Base-by-base conservation (phyloP, 2,329 filamentous ascomycete species). In the Fulvia fulva region DNA sequence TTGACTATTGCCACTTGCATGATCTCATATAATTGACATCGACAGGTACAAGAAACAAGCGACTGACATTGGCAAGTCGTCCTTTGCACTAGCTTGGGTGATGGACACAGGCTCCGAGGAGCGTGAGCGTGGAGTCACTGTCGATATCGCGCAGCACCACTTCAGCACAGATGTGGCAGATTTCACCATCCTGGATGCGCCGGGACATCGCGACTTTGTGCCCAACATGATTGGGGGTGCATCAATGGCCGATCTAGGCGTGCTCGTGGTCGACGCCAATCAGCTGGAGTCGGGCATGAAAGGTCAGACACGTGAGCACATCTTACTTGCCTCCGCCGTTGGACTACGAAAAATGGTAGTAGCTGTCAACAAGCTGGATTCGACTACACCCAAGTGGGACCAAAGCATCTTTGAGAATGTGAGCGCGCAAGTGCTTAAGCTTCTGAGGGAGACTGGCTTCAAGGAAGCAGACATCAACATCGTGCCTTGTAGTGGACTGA, bases 151-250 rank as follows among this genome's bases (percentile, higher is more conserved):
- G 8, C 96, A 89, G 19, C 96, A 96, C 71, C 87, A 91, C 63
- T 99, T 99, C 70, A 90, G 95, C 71, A 99, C 95, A 0, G 86
- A 90, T 1, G 88, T 83, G 53, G 94, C 91, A 0, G 83, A 83
- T 11, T 97, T 97, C 70, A 97, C 94, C 1, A 96, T 99, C 47
- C 81, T 99, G 4, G 94, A 99, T 72, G 93, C 94, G 0, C 94
- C 94, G 0, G 94, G 94, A 0, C 94, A 99, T 74, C 84, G 87
- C 60, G 94, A 99, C 72, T 99, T 97, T 71, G 91, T 99, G 21
- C 94, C 94, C 0, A 99, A 97, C 73, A 99, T 99, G 94, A 97
- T 99, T 72, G 93, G 93, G 1, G 94, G 94, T 14, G 91, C 93
- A 3, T 94, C 90, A 59, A 93, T 97, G 75, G 95, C 94, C 9